Percentiles rank a stretch among this genome's conserved stretches.
Conservation (phyloP, 306 rosid genomes). For the Senna tora region DNA sequence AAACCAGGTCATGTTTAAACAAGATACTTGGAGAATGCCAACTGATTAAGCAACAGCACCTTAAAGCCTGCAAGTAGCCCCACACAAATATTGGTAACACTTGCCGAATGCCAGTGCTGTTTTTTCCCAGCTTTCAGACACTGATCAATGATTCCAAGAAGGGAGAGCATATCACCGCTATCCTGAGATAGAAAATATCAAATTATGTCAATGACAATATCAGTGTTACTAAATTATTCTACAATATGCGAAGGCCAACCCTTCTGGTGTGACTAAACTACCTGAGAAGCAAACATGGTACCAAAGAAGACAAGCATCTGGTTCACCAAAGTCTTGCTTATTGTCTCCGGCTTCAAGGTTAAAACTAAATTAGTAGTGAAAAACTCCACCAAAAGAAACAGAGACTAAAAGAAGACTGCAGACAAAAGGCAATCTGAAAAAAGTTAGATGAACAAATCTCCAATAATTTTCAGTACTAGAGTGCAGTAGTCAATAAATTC, state of each 20-base stretch:
- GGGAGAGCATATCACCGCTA: slow-evolving; percentile 82
- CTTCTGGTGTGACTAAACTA: slow-evolving; percentile 38
- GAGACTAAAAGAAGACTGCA: slow-evolving; percentile 26
- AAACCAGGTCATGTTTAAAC: slow-evolving; percentile 35
- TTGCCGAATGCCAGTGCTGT: slow-evolving; percentile 82
- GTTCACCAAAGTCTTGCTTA: slow-evolving; percentile 94
- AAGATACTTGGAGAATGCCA: slow-evolving; percentile 19
- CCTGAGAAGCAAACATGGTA: slow-evolving; percentile 93
- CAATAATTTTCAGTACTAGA: slow-evolving; percentile 16
- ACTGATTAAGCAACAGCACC: slow-evolving; percentile 55
- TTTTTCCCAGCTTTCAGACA: slow-evolving; percentile 93
- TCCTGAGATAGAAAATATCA: slow-evolving; percentile 60
- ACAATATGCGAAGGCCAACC: slow-evolving; percentile 26
- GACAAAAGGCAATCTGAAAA: slow-evolving; percentile 10
- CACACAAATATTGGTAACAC: slow-evolving; percentile 89
- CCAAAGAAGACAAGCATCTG: slow-evolving; percentile 96
- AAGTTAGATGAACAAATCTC: slow-evolving; percentile 19
- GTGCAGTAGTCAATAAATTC: neutral
- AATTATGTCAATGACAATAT: slow-evolving; percentile 41
- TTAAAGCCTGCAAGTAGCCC: slow-evolving; percentile 92
- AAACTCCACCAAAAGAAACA: slow-evolving; percentile 28
- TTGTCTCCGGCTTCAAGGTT: slow-evolving; percentile 89
- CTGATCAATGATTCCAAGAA: slow-evolving; percentile 86
- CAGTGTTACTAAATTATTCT: slow-evolving; percentile 29
- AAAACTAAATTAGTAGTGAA: slow-evolving; percentile 48